Evolutionary conservation across 176 grass and related monocot species (phyloP), one percentile per base, ranked within the genome.

Genomic region (Ampelocalamus luodianensis): DNA sequence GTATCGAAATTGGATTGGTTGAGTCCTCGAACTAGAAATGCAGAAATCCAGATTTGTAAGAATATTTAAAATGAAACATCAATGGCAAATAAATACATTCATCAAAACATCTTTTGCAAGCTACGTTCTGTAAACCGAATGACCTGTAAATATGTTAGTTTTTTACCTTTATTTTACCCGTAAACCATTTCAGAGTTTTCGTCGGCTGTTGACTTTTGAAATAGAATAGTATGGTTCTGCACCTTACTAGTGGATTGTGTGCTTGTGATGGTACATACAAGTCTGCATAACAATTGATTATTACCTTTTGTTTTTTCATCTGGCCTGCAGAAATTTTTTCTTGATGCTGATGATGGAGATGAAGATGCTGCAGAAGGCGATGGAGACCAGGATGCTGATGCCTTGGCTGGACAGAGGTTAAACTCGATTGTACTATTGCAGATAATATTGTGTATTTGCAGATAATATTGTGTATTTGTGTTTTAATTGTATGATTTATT

Each of bases 311-410:
- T 58, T 58, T 17, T 83, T 72, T 77, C 39, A 68, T 40, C 9
- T 89, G 62, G n/a, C 11, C 46, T 88, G 79, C 90, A 97, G 91
- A 99, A 89, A 85, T 94, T 90, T 83, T 99, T 99, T 86, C 86
- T 96, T 13, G 96, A 99, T 79, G 96, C 93, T 74, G 96, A 92
- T 82, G 86, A 86, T 79, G 96, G 71, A 71, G 78, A 86, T 79
- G 90, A 84, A 94, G 85, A 85, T 87, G 89, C 76, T 24, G 38
- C 51, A 60, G 89, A 89, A 71, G 81, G 85, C 4, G 88, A 87
- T 66, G 49, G 7, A 68, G 76, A 82, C 55, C 86, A 87, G 67
- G 79, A 36, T 71, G 65, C 37, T 70, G 83, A 90, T 88, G 61
- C 86, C 39, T 78, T 73, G 20, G 51, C 78, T 78, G 78, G 44